Evolutionary conservation across 1,284 basidiomycete genomes (phyloP), one percentile per base, ranked within the genome.

Genomic region (Ustilago shanxiensis): DNA sequence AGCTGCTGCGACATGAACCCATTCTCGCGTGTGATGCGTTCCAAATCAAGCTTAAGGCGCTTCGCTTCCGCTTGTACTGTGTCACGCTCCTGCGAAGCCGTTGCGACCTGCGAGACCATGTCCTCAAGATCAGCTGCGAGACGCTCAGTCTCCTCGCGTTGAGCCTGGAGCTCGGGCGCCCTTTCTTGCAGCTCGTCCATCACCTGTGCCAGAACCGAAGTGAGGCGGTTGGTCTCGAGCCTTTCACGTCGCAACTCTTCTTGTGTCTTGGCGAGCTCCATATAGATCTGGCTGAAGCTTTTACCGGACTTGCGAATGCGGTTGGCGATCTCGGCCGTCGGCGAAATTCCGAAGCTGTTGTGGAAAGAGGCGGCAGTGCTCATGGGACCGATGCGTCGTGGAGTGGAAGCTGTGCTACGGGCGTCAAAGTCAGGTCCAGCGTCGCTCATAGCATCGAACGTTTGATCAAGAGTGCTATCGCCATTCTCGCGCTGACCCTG

Each of bases 261-360:
- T 85, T 97, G 92, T 54, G 95, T 89, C 62, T 90, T 89, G 52
- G 95, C 91, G 78, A 93, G 93, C 77, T 94, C 93, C n/a, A 92
- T 89, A 83, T 95, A 96, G 18, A 96, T 91, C 83, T 95, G 92
- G 0, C 94, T 95, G 87, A 95, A 94, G 2, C 91, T 92, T 88
- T 93, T 93, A 22, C 94, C 94, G 31, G 71, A 73, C 61, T 73
- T 77, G 66, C 67, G 75, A n/a, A 72, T 63, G 47, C 70, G 66
- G 45, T 60, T 70, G 5, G 92, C 93, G 87, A 97, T 91, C 0
- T 92, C 91, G 10, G 95, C 92, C 0, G 94, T 93, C 0, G 94
- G 93, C 13, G 80, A 82, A 39, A 83, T 67, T 56, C 63, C 62
- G 37, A 75, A 61, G 64, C 63, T 57, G 41, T 68, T 58, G 66